These are phyloP conservation scores for Tricholoma bakamatsutake DNA, from an alignment of 768 basidiomycete genomes.

Conservation along the genomic window DNA sequence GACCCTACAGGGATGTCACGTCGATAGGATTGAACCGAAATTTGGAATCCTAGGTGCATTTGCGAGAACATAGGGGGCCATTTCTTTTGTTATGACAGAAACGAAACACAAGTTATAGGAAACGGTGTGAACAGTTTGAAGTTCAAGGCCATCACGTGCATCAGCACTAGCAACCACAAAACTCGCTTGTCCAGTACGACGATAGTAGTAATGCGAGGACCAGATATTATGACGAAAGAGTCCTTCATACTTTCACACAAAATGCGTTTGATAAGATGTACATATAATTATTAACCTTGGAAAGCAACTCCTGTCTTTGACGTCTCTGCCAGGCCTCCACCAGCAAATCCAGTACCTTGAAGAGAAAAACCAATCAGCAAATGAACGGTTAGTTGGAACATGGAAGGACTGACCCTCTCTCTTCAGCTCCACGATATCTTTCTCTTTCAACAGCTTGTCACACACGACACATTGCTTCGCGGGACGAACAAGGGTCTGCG, in stretches of 20 bases:
- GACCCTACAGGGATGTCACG: neutral
- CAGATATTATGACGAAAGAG: neutral
- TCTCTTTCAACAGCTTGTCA: constrained; percentile 56
- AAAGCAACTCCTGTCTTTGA: constrained; percentile 77
- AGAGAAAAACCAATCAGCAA: neutral
- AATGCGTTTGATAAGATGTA: neutral
- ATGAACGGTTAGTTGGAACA: neutral
- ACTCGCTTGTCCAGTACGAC: no score
- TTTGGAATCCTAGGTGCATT: no score
- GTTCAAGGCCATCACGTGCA: no score
- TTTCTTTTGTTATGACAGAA: no score
- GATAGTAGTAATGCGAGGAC: no score
- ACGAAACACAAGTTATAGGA: no score
- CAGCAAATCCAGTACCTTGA: constrained; percentile 87
- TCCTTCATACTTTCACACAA: neutral
- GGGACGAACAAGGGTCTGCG: constrained; percentile 77
- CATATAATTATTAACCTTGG: constrained; percentile 51
- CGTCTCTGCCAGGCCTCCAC: constrained; percentile 91
- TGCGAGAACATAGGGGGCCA: no score
- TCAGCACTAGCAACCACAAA: no score
- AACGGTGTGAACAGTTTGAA: no score
- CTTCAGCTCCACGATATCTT: constrained; percentile 77
- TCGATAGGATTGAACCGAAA: neutral
- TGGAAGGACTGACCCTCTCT: constrained; percentile 65
- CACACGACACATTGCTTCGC: constrained; percentile 85